Evolutionary conservation across 176 grass and related monocot species (phyloP).

Genomic region (Elaeis guineensis): DNA sequence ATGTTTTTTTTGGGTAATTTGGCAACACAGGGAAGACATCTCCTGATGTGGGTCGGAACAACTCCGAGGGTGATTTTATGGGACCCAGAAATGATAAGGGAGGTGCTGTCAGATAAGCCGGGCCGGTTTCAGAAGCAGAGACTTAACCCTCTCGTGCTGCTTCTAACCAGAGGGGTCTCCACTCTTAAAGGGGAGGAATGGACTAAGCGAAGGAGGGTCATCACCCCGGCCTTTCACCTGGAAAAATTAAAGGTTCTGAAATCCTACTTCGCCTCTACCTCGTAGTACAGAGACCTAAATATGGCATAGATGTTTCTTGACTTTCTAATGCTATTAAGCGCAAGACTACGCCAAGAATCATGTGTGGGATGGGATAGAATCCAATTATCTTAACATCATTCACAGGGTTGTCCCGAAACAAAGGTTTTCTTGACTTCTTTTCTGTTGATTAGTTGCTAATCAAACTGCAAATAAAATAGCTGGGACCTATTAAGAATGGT

Average conservation of each 20-base stretch:
- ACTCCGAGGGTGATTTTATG: slow-evolving; percentile 2
- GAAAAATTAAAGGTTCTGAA: slow-evolving; percentile 30
- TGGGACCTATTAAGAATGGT: no score
- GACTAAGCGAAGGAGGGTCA: slow-evolving; percentile 23
- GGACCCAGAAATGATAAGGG: not conserved
- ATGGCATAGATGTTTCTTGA: no score
- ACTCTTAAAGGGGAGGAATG: slow-evolving; percentile 30
- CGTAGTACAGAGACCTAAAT: no score
- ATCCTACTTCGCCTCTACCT: not conserved
- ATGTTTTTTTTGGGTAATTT: no score
- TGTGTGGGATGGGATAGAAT: no score
- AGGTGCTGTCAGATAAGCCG: slow-evolving; percentile 1
- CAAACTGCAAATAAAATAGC: no score
- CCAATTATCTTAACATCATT: no score
- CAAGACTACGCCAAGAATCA: no score
- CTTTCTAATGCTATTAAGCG: no score
- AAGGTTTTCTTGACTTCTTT: no score
- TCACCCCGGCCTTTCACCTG: slow-evolving; percentile 36
- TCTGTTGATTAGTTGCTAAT: no score
- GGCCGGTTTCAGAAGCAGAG: not conserved
- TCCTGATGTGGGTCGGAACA: not conserved
- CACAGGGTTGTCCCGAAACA: no score
- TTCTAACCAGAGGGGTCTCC: slow-evolving; percentile 12
- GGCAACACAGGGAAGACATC: not conserved
- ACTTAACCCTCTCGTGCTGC: slow-evolving; percentile 4